A percentile compares a stretch with the other conserved stretches of the same genome.
Conservation (phyloP, 2,329 filamentous ascomycete genomes). For the Colletotrichum camelliae region DNA sequence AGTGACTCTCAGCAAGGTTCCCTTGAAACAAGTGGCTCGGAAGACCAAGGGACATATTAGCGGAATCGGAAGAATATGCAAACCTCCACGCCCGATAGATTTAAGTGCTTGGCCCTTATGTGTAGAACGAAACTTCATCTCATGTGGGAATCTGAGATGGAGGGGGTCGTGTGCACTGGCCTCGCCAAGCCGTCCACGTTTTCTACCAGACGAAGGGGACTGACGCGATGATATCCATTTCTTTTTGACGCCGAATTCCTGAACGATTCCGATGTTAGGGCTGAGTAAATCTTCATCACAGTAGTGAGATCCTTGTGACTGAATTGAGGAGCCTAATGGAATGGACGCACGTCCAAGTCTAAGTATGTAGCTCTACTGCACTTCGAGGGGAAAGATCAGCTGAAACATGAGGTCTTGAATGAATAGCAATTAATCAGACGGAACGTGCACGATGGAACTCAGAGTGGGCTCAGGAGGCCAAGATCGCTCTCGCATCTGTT, state of each 20-base stretch:
- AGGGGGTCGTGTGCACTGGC: background rate
- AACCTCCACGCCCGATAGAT: background rate
- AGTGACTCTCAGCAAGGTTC: background rate
- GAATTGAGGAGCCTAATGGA: no score
- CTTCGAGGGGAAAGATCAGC: background rate
- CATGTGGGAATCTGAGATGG: background rate
- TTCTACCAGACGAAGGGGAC: background rate
- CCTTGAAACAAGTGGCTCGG: background rate
- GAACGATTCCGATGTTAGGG: no score
- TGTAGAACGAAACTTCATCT: rapidly evolving
- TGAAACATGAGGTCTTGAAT: background rate
- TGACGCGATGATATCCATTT: no score
- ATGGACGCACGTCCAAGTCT: no score
- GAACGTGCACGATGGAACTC: background rate
- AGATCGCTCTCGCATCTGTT: background rate
- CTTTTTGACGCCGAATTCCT: no score
- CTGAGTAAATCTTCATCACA: no score
- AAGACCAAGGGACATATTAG: background rate
- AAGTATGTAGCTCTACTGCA: background rate
- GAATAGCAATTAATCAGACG: background rate
- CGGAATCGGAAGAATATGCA: background rate
- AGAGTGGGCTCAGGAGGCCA: background rate
- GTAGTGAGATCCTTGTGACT: no score
- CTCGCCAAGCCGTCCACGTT: background rate
- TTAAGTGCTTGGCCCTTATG: background rate